Evolutionary conservation across 345 rosid species (phyloP).

Genomic region (Gossypium mustelinum): DNA sequence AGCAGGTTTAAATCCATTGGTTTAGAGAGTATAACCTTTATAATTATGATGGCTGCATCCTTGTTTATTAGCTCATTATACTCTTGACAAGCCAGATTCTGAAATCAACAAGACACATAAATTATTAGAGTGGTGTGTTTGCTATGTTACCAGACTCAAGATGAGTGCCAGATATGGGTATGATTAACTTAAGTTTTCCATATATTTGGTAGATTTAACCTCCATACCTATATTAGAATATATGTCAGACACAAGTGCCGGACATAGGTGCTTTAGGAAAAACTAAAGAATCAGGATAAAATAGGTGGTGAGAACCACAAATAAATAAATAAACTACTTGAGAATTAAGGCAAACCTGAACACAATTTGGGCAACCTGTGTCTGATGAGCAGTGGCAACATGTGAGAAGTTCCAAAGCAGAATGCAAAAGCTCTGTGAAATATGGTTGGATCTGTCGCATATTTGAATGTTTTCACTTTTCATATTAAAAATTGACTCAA

Average conservation of each 20-base stretch:
- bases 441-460: slow-evolving; percentile 59
- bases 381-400: slow-evolving; percentile 57
- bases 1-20: background rate
- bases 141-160: background rate
- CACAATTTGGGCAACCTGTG: slow-evolving; percentile 77
- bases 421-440: slow-evolving; percentile 61
- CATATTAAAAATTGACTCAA: slow-evolving; percentile 15
- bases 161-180: background rate
- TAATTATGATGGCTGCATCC: slow-evolving; percentile 71
- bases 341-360: slow-evolving; percentile 45
- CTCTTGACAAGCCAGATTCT: slow-evolving; percentile 65
- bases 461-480: slow-evolving; percentile 4
- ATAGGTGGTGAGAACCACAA: background rate
- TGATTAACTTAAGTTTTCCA: background rate
- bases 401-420: slow-evolving; percentile 68
- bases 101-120: slow-evolving; percentile 12
- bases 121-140: background rate
- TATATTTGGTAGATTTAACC: background rate
- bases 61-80: slow-evolving; percentile 77
- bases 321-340: background rate
- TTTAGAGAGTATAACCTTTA: slow-evolving; percentile 42
- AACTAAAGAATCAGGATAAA: background rate
- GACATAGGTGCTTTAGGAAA: background rate
- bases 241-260: background rate
- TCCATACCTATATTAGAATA: no score